Conservation (phyloP, 106 monocot species). For the Alisma plantagoaquatica region DNA sequence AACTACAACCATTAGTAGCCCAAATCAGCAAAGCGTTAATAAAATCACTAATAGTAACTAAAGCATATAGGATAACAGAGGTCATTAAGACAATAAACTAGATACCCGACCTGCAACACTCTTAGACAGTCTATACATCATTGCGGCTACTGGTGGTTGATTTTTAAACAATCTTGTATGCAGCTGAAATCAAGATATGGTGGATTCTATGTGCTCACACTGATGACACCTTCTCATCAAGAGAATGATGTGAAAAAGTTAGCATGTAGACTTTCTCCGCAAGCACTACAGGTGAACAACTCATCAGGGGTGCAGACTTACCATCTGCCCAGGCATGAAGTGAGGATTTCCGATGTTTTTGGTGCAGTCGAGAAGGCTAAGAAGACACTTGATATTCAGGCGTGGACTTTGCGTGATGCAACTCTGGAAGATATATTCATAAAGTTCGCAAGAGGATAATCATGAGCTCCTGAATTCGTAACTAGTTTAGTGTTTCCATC, state of each 20-base stretch:
- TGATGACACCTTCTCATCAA: slow-evolving; percentile 20
- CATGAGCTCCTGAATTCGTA: too few relatives aligned
- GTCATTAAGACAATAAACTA: not conserved
- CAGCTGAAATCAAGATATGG: slow-evolving; percentile 50
- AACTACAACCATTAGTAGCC: not conserved
- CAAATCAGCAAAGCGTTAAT: not conserved
- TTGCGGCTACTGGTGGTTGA: too few relatives aligned
- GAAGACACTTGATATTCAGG: not conserved
- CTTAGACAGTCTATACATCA: not conserved
- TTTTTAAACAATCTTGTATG: not conserved
- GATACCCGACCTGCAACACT: too few relatives aligned
- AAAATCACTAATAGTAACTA: not conserved
- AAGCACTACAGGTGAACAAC: slow-evolving; percentile 21
- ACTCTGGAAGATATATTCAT: slow-evolving; percentile 41
- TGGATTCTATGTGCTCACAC: slow-evolving; percentile 32
- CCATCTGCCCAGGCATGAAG: slow-evolving; percentile 28
- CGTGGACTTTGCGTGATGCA: slow-evolving; percentile 21
- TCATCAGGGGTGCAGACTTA: slow-evolving; percentile 31
- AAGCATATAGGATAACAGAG: not conserved
- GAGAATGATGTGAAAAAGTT: slow-evolving; percentile 29
- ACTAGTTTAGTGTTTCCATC: too few relatives aligned
- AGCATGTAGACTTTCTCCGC: slow-evolving; percentile 12
- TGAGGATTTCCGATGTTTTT: slow-evolving; percentile 26
- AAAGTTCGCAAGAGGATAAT: too few relatives aligned
- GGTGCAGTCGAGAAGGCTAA: slow-evolving; percentile 11